Evolutionary conservation across 352 stramenopile species (phyloP).

Genomic region (Pythium dissotocum): DNA sequence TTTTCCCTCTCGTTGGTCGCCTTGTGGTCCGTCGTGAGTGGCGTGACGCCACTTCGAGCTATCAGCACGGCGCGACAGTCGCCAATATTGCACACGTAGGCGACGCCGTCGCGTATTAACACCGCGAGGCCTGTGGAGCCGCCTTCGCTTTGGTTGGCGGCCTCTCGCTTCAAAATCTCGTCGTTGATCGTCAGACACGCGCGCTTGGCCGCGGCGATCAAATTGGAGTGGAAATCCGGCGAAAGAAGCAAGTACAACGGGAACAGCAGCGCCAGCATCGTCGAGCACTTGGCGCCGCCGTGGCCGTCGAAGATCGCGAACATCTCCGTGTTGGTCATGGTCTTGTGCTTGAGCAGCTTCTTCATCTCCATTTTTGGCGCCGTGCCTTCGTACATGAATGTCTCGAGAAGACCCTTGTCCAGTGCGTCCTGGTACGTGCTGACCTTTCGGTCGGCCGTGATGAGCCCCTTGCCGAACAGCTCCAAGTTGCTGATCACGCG

Average conservation of each 20-base stretch:
- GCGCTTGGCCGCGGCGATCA: conserved; percentile 39
- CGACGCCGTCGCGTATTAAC: conserved; percentile 47
- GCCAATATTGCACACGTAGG: conserved; percentile 73
- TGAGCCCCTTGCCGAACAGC: conserved; percentile 48
- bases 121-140: conserved; percentile 65
- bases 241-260: conserved; percentile 69
- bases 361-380: conserved; percentile 43
- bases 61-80: conserved; percentile 76
- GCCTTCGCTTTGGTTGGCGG: conserved; percentile 47
- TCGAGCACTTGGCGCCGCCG: conserved; percentile 58
- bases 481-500: conserved; percentile 72
- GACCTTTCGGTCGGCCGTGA: conserved; percentile 40
- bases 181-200: conserved; percentile 67
- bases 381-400: conserved; percentile 39
- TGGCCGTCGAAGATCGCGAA: conserved; percentile 82
- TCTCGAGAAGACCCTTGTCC: conserved; percentile 42
- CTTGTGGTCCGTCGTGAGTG: conserved; percentile 81
- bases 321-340: conserved; percentile 49
- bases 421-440: conserved; percentile 39
- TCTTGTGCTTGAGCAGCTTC: conserved; percentile 38
- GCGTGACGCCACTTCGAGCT: conserved; percentile 34
- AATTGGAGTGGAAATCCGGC: conserved; percentile 43
- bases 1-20: conserved; percentile 66
- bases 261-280: conserved; percentile 62
- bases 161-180: conserved; percentile 62